phyloP scores from a whole-genome alignment of 148 eudicot species.

The Vaccinium corymbosum region DNA sequence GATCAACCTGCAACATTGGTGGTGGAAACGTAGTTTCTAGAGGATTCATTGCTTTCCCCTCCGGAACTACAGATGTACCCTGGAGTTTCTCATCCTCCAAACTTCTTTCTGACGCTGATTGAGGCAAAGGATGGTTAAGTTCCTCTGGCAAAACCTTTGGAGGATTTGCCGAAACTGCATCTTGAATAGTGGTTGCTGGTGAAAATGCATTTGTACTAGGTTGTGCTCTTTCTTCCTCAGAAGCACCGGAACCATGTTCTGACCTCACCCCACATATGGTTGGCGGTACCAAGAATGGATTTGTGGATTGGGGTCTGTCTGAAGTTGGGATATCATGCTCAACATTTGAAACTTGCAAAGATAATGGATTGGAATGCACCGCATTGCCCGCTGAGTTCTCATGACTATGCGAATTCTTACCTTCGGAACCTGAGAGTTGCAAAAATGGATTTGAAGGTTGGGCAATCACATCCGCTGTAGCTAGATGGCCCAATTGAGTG shows the following conservation, averaged over 20 bases:
- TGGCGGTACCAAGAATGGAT: constrained; percentile 12
- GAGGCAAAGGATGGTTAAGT: constrained; percentile 15
- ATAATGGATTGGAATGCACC: constrained; percentile 21
- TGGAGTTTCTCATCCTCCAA: constrained; percentile 24
- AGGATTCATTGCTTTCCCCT: constrained; percentile 25
- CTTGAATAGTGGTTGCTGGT: constrained; percentile 22
- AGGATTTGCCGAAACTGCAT: constrained; percentile 14
- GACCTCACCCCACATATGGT: constrained; percentile 14
- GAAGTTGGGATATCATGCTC: constrained; percentile 16
- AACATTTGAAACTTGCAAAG: constrained; percentile 25
- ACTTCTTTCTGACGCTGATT: constrained; percentile 18
- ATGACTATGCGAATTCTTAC: constrained; percentile 19
- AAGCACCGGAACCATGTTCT: constrained; percentile 19
- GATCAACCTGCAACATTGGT: constrained; percentile 28
- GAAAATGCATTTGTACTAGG: constrained; percentile 19
- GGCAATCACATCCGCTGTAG: constrained; percentile 7
- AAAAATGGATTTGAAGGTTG: constrained; percentile 22
- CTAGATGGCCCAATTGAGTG: constrained; percentile 12
- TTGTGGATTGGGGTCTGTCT: constrained; percentile 7
- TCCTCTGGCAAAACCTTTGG: constrained; percentile 15
- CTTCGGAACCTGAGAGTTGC: constrained; percentile 16
- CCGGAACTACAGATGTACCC: constrained; percentile 18
- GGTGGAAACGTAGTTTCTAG: constrained; percentile 23
- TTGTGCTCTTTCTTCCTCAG: constrained; percentile 16
- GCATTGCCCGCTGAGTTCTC: constrained; percentile 19